Evolutionary conservation across 495 filamentous ascomycete genomes (phyloP).

Genomic region (Tuber brumale): DNA sequence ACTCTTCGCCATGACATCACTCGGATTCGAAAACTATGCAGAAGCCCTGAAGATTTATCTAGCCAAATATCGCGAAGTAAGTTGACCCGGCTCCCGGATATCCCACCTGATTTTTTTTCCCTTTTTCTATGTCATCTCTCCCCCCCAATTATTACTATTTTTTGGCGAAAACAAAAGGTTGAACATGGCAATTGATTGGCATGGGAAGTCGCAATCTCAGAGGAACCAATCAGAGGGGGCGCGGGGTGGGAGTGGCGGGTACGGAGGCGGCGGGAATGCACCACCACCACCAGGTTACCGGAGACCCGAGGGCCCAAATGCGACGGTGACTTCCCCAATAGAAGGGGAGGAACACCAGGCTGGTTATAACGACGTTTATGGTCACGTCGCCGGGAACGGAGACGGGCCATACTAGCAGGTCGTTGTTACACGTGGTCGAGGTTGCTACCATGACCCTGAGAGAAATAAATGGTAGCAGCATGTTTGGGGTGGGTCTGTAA

Average conservation of each 20-base stretch:
- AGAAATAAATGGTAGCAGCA: neutral
- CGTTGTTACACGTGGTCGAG: neutral
- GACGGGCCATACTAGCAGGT: conserved; percentile 20
- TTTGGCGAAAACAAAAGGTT: conserved; percentile 43
- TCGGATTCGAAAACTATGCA: conserved; percentile 97
- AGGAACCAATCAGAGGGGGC: conserved; percentile 44
- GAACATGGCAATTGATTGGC: conserved; percentile 44
- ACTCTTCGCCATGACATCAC: conserved; percentile 95
- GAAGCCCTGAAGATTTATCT: conserved; percentile 98
- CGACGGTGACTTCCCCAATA: conserved; percentile 42
- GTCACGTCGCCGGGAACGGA: conserved; percentile 39
- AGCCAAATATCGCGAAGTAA: conserved; percentile 95
- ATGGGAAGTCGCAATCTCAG: conserved; percentile 45
- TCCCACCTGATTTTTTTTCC: conserved; percentile 18
- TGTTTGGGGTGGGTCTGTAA: neutral
- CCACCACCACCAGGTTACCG: conserved; percentile 32
- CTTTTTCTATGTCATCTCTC: conserved; percentile 18
- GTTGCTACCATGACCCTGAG: neutral
- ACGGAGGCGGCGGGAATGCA: conserved; percentile 39
- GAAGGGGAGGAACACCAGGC: conserved; percentile 41
- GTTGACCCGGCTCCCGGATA: conserved; percentile 44
- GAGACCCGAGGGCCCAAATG: conserved; percentile 42
- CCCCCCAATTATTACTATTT: conserved; percentile 31
- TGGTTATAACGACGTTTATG: conserved; percentile 40
- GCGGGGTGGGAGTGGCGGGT: conserved; percentile 39